Evolutionary conservation across 495 filamentous ascomycete genomes (phyloP).

Genomic region (Penicillium chermesinum): DNA sequence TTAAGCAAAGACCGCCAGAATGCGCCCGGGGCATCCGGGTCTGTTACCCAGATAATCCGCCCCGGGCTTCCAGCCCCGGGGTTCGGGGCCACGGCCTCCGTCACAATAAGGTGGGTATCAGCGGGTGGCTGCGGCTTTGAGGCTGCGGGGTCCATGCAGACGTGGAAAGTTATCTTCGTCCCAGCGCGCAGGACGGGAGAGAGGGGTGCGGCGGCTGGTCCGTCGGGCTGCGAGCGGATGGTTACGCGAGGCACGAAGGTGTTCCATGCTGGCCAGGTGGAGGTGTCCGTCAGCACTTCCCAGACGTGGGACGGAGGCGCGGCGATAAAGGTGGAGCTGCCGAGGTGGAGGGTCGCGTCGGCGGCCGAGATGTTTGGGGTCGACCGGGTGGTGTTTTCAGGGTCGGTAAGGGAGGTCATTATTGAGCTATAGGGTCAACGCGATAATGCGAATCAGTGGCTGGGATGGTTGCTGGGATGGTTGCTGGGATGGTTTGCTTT

Average conservation of each 20-base stretch:
- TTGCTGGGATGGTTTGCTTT: no score
- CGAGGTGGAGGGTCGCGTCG: conserved; percentile 27
- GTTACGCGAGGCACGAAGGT: conserved; percentile 38
- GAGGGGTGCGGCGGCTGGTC: conserved; percentile 2
- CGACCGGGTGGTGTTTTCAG: conserved; percentile 21
- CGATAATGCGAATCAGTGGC: no score
- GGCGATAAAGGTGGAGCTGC: conserved; percentile 31
- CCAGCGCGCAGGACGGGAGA: conserved; percentile 30
- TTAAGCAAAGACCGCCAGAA: conserved; percentile 25
- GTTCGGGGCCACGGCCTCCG: conserved; percentile 28
- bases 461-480: no score
- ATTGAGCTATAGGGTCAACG: not conserved
- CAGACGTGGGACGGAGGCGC: conserved; percentile 33
- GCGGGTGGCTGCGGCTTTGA: conserved; percentile 23
- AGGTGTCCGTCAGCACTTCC: conserved; percentile 34
- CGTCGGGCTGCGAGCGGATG: conserved; percentile 31
- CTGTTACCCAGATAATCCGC: conserved; percentile 35
- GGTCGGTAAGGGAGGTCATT: conserved; percentile 13
- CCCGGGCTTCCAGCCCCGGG: conserved; percentile 14
- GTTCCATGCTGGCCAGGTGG: conserved; percentile 43
- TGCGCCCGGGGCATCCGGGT: conserved; percentile 22
- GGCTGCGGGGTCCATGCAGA: conserved; percentile 37
- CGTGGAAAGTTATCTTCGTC: conserved; percentile 39
- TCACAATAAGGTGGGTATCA: conserved; percentile 23
- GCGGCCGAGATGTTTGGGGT: conserved; percentile 32